Percentiles rank a stretch among this genome's conserved stretches.
Evolutionary conservation across 331 rosid species (phyloP).

Genomic region (Cucumis variabilis): DNA sequence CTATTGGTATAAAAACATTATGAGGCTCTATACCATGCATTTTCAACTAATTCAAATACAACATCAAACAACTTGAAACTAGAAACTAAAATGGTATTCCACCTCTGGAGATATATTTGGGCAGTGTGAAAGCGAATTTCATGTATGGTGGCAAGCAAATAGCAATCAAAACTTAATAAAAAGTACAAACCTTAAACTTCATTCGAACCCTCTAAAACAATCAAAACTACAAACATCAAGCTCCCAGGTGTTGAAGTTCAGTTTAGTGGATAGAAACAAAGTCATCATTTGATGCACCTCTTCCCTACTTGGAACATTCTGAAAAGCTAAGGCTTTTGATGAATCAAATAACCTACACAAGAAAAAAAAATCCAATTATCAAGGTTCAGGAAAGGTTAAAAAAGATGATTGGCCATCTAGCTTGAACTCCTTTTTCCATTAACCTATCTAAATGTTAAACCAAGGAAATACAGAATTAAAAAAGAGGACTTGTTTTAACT

Average conservation of each 20-base stretch:
- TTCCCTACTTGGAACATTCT: slow-evolving; percentile 69
- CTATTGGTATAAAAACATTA: background rate
- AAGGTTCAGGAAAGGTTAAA: slow-evolving; percentile 15
- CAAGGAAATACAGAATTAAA: slow-evolving; percentile 28
- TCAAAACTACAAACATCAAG: too few species aligned
- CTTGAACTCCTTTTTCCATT: slow-evolving; percentile 29
- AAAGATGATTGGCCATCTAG: background rate
- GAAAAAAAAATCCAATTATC: background rate
- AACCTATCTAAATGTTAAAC: slow-evolving; percentile 81
- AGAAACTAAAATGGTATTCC: slow-evolving; percentile 25
- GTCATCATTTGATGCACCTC: slow-evolving; percentile 53
- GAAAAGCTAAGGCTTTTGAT: slow-evolving; percentile 88
- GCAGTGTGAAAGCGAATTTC: slow-evolving; percentile 91
- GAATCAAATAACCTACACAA: slow-evolving; percentile 77
- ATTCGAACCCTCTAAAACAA: too few species aligned
- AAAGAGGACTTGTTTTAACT: background rate
- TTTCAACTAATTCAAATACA: slow-evolving; percentile 27
- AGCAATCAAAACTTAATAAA: too few species aligned
- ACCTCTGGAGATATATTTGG: slow-evolving; percentile 97
- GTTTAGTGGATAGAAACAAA: slow-evolving; percentile 6
- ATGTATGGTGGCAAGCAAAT: slow-evolving; percentile 37
- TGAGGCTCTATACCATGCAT: slow-evolving; percentile 26
- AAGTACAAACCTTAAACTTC: too few species aligned
- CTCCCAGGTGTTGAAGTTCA: background rate
- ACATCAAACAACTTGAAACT: slow-evolving; percentile 32